phyloP scores from a whole-genome alignment of 139 green algal genomes.

The Cymbomonas tetramitiformis region DNA sequence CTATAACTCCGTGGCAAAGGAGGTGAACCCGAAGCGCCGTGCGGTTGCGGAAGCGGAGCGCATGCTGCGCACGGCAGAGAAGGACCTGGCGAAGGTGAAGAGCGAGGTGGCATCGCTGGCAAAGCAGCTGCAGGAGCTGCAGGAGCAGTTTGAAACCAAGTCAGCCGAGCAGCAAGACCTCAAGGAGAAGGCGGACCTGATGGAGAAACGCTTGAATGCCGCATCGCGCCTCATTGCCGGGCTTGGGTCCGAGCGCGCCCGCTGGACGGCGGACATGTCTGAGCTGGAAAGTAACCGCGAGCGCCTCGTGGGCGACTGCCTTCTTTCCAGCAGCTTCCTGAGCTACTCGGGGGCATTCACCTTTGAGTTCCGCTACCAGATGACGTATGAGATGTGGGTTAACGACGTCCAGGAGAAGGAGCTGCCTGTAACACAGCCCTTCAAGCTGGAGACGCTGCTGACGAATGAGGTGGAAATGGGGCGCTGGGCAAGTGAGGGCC shows the following conservation, averaged over 20 bases:
- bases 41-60: conserved; percentile 62
- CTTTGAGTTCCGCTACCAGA: conserved; percentile 53
- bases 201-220: conserved; percentile 59
- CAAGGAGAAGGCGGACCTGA: conserved; percentile 63
- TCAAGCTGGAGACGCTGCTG: conserved; percentile 56
- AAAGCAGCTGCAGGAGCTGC: conserved; percentile 41
- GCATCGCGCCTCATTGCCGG: conserved; percentile 58
- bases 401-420: conserved; percentile 37
- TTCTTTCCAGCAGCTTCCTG: conserved; percentile 61
- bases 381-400: conserved; percentile 61
- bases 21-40: conserved; percentile 64
- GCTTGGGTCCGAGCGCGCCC: conserved; percentile 47
- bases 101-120: conserved; percentile 43
- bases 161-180: conserved; percentile 52
- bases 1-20: conserved; percentile 60
- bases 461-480: conserved; percentile 56
- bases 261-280: conserved; percentile 59
- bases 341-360: conserved; percentile 68
- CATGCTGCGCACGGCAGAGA: conserved; percentile 50
- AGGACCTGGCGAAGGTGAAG: conserved; percentile 57
- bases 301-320: conserved; percentile 56
- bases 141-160: conserved; percentile 59
- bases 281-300: conserved; percentile 33
- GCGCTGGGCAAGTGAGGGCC: conserved; percentile 49
- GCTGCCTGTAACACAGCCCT: conserved; percentile 50